phyloP scores from a whole-genome alignment of 495 filamentous ascomycete species.

The Pyrenula massariospora region DNA sequence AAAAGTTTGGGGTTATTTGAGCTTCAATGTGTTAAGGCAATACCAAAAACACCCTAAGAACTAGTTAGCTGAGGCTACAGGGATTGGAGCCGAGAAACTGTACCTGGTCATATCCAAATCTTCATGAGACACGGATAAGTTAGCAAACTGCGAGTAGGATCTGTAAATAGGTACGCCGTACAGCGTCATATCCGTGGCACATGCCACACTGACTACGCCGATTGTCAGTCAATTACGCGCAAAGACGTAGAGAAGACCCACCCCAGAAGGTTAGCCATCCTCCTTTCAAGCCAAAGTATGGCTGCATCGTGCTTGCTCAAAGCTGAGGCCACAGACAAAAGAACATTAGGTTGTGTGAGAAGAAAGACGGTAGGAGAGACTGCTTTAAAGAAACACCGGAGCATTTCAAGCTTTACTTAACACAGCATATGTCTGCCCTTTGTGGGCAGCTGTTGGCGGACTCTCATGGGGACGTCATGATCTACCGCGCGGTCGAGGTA shows the following conservation, averaged over 20 bases:
- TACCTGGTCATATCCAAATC: constrained; percentile 1
- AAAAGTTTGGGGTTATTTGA: not conserved
- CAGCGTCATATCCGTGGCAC: constrained; percentile 18
- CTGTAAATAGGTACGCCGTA: constrained; percentile 13
- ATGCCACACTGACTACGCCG: constrained; percentile 5
- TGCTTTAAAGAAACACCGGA: not conserved
- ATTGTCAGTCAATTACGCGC: not conserved
- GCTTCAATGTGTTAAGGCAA: not conserved
- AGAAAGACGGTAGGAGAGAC: not conserved
- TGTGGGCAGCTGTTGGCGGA: not conserved
- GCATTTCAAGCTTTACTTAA: not conserved
- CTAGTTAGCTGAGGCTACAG: not conserved
- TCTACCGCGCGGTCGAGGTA: not conserved
- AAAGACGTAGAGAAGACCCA: constrained; percentile 6
- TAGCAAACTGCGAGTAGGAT: not conserved
- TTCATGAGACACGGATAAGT: not conserved
- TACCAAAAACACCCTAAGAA: constrained; percentile 19
- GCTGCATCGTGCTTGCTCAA: constrained; percentile 1
- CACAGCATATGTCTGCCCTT: not conserved
- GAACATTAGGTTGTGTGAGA: not conserved
- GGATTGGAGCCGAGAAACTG: not conserved
- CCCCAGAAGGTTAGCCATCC: constrained; percentile 16
- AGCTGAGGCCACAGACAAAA: not conserved
- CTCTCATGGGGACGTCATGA: not conserved
- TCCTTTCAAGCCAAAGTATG: constrained; percentile 11